Base-by-base conservation (phyloP, 2,329 filamentous ascomycete genomes). In the Dactylellina parvicollis region DNA sequence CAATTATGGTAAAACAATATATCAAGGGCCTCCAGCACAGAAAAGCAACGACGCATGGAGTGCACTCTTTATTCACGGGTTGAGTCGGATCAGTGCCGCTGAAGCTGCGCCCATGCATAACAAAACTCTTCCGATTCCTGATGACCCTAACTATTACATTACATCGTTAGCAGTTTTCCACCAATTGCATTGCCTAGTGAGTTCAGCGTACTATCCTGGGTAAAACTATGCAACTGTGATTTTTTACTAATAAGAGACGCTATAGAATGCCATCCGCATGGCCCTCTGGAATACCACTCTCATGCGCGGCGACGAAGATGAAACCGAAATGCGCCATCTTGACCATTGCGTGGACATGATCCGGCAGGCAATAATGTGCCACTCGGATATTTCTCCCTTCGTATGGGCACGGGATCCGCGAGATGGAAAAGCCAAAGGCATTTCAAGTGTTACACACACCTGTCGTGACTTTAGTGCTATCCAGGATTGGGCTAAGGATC, bases 281-380 rank as follows among this genome's bases (percentile, higher is more conserved):
- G 54, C 54, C 8, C 54, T 57, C 22, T 57, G 54, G 54, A 57
- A 57, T 46, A 44, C 34, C 3, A 44, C 54, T 30, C 54, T 57
- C 34, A 28, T 57, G 20, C 54, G 54, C 22, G 54, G 18, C 9
- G 54, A 57, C 22, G 54, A 57, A 18, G 54, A 57, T 38, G 54
- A 57, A 57, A 57, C 54, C 22, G 22, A 44, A 10, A 57, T 57
- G 54, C 54, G 54, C n/a, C 54, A 57, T 44, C 54, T 57, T 14
- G 54, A 57, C 34, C 54, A 57, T 20, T 57, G 54, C 54, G 54
- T 57, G 9, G 54, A 57, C 20, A 57, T 57, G 54, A 57, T 57
- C 36, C 54, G 54, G 3, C 54, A 57, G 36, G 54, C 54, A 12
- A 57, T 57, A 44, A 44, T 44, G 54, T 57, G 54, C 14, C 54